Conservation (phyloP, 768 basidiomycete genomes). For the Phanerochaete carnosa region DNA sequence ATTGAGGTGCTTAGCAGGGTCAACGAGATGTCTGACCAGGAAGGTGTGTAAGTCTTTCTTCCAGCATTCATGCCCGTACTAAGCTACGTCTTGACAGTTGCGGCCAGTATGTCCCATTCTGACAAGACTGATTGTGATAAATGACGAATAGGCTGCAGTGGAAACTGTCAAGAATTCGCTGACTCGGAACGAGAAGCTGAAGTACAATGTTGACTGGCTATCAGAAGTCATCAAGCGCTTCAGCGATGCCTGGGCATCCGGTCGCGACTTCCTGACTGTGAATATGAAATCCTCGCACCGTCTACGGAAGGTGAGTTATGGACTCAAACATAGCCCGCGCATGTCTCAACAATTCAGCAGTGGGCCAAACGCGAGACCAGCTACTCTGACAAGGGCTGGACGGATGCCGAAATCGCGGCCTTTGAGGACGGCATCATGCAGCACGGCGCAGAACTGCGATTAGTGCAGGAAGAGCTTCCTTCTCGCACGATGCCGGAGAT, state of each 20-base stretch:
- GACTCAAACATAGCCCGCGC: not conserved
- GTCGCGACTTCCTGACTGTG: slow-evolving; percentile 55
- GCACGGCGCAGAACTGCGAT: slow-evolving; percentile 80
- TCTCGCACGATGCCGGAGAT: slow-evolving; percentile 71
- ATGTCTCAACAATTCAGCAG: slow-evolving; percentile 32
- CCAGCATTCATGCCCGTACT: slow-evolving; percentile 8
- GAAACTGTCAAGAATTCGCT: slow-evolving; percentile 62
- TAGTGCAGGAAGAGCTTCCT: slow-evolving; percentile 70
- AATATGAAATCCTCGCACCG: slow-evolving; percentile 59
- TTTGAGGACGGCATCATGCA: slow-evolving; percentile 73
- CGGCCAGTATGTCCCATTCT: slow-evolving; percentile 8
- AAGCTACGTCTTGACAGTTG: slow-evolving; percentile 7
- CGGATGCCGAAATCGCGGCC: slow-evolving; percentile 59
- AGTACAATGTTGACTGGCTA: slow-evolving; percentile 73
- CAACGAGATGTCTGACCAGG: slow-evolving; percentile 58
- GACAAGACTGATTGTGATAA: not conserved
- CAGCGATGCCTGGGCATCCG: slow-evolving; percentile 62
- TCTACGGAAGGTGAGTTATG: slow-evolving; percentile 55
- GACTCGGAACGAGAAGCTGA: slow-evolving; percentile 48
- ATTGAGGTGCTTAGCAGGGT: slow-evolving; percentile 69
- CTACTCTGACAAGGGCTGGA: slow-evolving; percentile 72
- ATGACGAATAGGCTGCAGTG: slow-evolving; percentile 7
- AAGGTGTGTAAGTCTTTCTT: slow-evolving; percentile 47
- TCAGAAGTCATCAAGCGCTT: slow-evolving; percentile 72
- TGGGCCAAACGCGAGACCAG: slow-evolving; percentile 71